These are phyloP conservation scores for Eragrostis nindensis DNA, from an alignment of 176 grass and related monocot genomes.

Conservation along the genomic window DNA sequence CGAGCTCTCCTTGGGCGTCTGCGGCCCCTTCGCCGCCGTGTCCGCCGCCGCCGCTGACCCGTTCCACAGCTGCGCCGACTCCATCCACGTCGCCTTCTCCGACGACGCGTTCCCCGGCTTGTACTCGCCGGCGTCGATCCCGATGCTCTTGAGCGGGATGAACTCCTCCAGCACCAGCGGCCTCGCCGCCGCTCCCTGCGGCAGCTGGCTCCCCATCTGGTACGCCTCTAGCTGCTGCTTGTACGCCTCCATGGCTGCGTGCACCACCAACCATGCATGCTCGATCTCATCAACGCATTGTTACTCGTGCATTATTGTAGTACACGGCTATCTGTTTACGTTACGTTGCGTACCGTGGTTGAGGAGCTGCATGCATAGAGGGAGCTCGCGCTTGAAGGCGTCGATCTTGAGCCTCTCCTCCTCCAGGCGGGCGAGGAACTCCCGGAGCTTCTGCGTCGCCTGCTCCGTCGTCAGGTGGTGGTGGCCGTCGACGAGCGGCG, in stretches of 20 bases:
- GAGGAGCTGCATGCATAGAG: conserved; percentile 97
- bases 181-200: conserved; percentile 38
- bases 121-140: conserved; percentile 54
- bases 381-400: conserved; percentile 98
- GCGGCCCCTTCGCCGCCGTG: conserved; percentile 50
- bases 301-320: neutral
- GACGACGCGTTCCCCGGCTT: conserved; percentile 46
- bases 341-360: conserved; percentile 54
- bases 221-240: conserved; percentile 80
- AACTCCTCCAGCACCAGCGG: conserved; percentile 88
- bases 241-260: conserved; percentile 84
- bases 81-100: conserved; percentile 98
- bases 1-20: conserved; percentile 56
- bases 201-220: conserved; percentile 54
- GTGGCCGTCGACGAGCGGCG: conserved; percentile 43
- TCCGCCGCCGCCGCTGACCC: conserved; percentile 33
- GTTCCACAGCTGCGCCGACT: conserved; percentile 97
- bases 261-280: neutral
- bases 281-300: neutral
- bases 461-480: conserved; percentile 49
- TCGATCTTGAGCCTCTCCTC: conserved; percentile 97
- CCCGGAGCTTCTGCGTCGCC: conserved; percentile 74
- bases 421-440: conserved; percentile 77
- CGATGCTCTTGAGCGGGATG: conserved; percentile 81
- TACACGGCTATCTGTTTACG: neutral